These are phyloP conservation scores for Rhizopus delemar DNA, from an alignment of 371 early-diverging fungal genomes.

Conservation along the genomic window DNA sequence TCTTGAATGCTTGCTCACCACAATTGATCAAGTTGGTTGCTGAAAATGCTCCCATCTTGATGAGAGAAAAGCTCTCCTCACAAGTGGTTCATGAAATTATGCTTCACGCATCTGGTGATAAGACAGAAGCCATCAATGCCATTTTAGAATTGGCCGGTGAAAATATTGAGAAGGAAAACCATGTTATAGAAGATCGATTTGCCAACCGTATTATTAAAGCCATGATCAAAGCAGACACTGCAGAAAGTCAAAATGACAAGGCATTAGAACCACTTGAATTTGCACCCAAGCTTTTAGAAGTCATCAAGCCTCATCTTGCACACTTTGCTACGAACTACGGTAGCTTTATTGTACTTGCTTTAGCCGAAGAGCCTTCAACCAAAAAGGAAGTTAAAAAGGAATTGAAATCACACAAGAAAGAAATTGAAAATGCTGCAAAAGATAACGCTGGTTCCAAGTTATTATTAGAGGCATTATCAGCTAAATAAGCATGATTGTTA, in stretches of 20 bases:
- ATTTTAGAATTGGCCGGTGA: conserved; percentile 51
- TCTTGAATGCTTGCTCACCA: conserved; percentile 60
- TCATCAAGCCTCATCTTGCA: conserved; percentile 38
- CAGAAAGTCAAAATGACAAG: conserved; percentile 54
- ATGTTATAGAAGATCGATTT: conserved; percentile 56
- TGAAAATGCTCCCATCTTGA: conserved; percentile 50
- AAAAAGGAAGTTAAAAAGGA: conserved; percentile 31
- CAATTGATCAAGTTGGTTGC: conserved; percentile 62
- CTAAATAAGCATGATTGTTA: conserved; percentile 5
- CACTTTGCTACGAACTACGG: conserved; percentile 48
- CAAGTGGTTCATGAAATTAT: conserved; percentile 74
- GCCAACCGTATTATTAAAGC: conserved; percentile 64
- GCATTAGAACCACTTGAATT: conserved; percentile 48
- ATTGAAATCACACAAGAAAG: conserved; percentile 45
- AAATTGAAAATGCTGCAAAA: conserved; percentile 38
- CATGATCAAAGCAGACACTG: conserved; percentile 59
- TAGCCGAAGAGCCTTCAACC: conserved; percentile 65
- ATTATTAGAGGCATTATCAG: conserved; percentile 30
- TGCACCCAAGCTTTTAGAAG: conserved; percentile 47
- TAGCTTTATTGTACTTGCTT: conserved; percentile 62
- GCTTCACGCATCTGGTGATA: conserved; percentile 65
- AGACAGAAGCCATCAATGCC: conserved; percentile 48
- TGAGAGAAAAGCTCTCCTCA: conserved; percentile 66
- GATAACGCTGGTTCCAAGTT: conserved; percentile 43
- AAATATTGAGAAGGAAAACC: conserved; percentile 54